Evolutionary conservation across 2,329 filamentous ascomycete genomes (phyloP).

Genomic region (Helicocarpus griseus): DNA sequence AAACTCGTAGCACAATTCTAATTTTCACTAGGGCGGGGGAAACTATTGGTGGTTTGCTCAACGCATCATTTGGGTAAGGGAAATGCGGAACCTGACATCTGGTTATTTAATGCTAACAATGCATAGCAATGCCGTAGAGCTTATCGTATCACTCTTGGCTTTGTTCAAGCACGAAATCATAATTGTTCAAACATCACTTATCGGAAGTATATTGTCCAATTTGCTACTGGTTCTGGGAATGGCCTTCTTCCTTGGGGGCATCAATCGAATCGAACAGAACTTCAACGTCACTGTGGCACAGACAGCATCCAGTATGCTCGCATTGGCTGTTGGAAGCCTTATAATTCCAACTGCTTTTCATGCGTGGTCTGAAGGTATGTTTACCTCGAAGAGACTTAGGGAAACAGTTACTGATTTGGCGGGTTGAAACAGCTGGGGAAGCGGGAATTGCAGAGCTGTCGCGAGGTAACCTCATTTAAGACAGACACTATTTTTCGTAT

Average conservation of each 20-base stretch:
- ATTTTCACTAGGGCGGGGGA: constrained; percentile 53
- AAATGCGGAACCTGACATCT: background rate
- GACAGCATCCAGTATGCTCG: constrained; percentile 72
- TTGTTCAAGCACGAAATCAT: constrained; percentile 62
- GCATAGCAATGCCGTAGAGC: constrained; percentile 66
- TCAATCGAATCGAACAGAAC: constrained; percentile 69
- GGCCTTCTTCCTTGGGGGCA: constrained; percentile 81
- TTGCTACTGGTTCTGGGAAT: constrained; percentile 80
- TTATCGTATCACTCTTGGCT: constrained; percentile 83
- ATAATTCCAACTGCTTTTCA: constrained; percentile 88
- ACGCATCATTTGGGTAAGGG: constrained; percentile 67
- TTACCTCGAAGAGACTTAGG: constrained; percentile 5
- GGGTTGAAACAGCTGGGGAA: constrained; percentile 16
- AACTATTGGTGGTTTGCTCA: constrained; percentile 77
- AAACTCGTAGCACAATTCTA: background rate
- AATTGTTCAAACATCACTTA: constrained; percentile 86
- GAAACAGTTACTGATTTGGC: background rate
- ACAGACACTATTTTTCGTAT: background rate
- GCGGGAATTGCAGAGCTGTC: constrained; percentile 23
- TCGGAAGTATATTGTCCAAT: constrained; percentile 87
- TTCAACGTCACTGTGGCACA: constrained; percentile 92
- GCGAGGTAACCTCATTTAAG: constrained; percentile 18
- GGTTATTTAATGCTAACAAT: constrained; percentile 1
- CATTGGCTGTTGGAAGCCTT: constrained; percentile 67
- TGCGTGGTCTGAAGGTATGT: constrained; percentile 38